A percentile compares a stretch with the other conserved stretches of the same genome.
These are phyloP conservation scores for Silene noctiflora DNA, from an alignment of 179 eudicot species.

Conservation along the genomic window DNA sequence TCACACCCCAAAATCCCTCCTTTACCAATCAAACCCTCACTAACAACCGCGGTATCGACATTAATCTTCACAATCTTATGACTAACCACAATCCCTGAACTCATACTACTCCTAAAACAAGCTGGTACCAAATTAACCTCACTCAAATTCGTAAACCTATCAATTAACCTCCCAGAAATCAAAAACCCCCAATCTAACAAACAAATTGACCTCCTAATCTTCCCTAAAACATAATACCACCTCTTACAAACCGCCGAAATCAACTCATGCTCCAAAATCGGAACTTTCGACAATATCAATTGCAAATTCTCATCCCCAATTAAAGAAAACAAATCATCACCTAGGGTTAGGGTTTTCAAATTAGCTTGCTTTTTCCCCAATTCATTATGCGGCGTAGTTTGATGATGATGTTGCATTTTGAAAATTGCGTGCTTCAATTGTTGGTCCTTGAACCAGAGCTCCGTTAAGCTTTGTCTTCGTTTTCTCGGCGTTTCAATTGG, in stretches of 20 bases:
- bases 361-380: not conserved
- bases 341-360: constrained; percentile 31
- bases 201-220: constrained; percentile 35
- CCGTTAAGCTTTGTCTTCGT: constrained; percentile 46
- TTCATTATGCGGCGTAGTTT: constrained; percentile 13
- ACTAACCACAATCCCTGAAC: constrained; percentile 53
- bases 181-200: constrained; percentile 73
- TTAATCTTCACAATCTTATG: constrained; percentile 42
- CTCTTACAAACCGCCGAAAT: constrained; percentile 67
- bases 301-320: constrained; percentile 56
- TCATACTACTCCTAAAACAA: constrained; percentile 37
- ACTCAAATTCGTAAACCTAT: constrained; percentile 60
- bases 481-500: constrained; percentile 24
- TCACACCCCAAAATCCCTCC: constrained; percentile 39
- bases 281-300: constrained; percentile 47
- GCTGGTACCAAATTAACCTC: constrained; percentile 54
- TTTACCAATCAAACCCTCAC: constrained; percentile 32
- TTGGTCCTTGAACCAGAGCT: constrained; percentile 52
- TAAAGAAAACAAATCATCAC: constrained; percentile 37
- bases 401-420: constrained; percentile 51
- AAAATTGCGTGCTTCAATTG: constrained; percentile 43
- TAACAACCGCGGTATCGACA: constrained; percentile 35
- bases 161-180: constrained; percentile 57
- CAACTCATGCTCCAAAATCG: constrained; percentile 40
- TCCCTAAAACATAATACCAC: constrained; percentile 58